A percentile compares a stretch with the other conserved stretches of the same genome.
phyloP scores from a whole-genome alignment of 164 flowering plant species.

The Kingdonia uniflora region DNA sequence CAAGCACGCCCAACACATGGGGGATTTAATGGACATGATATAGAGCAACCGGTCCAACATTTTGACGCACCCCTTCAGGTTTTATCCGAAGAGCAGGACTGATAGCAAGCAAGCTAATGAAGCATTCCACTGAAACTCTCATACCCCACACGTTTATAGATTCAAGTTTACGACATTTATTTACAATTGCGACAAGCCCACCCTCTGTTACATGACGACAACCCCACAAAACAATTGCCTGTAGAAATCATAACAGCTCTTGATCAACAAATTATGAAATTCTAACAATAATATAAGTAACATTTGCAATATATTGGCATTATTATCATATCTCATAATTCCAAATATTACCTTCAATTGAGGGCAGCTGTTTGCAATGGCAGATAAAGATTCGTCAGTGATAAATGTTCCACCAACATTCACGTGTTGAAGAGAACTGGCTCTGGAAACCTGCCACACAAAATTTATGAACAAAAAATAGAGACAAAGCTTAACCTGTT shows the following conservation, averaged over 20 bases:
- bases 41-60: conserved; percentile 20
- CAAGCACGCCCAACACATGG: too few species aligned
- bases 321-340: neutral
- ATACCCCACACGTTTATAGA: conserved; percentile 85
- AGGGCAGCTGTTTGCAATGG: conserved; percentile 69
- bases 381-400: conserved; percentile 75
- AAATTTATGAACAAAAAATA: neutral
- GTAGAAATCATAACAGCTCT: conserved; percentile 7
- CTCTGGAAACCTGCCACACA: conserved; percentile 54
- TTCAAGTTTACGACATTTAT: conserved; percentile 57
- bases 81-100: conserved; percentile 81
- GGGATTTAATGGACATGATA: conserved; percentile 17
- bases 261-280: neutral
- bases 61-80: conserved; percentile 27
- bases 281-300: neutral
- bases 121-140: conserved; percentile 67
- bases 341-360: conserved; percentile 48
- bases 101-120: conserved; percentile 46
- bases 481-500: neutral
- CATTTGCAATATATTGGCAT: neutral
- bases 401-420: conserved; percentile 93
- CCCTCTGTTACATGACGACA: conserved; percentile 86
- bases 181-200: conserved; percentile 69
- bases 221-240: conserved; percentile 84
- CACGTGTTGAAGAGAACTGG: conserved; percentile 61